Evolutionary conservation across 2,329 filamentous ascomycete species (phyloP).

Genomic region (Neopestalotiopsis sp.): DNA sequence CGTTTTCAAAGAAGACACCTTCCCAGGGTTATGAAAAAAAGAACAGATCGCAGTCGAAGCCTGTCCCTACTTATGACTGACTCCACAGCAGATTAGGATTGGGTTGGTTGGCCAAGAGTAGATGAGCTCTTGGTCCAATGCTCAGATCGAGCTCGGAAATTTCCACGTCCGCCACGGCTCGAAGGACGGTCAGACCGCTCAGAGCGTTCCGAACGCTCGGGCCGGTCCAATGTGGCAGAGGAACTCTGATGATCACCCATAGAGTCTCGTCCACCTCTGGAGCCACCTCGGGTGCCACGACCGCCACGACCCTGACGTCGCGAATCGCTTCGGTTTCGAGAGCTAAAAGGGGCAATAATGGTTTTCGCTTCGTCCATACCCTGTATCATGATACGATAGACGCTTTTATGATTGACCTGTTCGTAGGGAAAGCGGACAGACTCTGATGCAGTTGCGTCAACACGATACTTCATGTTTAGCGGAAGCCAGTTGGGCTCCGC

Average conservation of each 20-base stretch:
- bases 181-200: constrained; percentile 22
- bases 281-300: constrained; percentile 23
- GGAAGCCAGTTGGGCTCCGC: constrained; percentile 59
- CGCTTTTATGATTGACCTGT: constrained; percentile 42
- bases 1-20: no score
- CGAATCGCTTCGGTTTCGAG: constrained; percentile 29
- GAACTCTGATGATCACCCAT: constrained; percentile 21
- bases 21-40: background rate
- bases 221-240: constrained; percentile 16
- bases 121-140: constrained; percentile 29
- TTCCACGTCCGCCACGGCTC: constrained; percentile 22
- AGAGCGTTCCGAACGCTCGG: constrained; percentile 11
- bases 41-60: background rate
- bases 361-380: constrained; percentile 47
- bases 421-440: constrained; percentile 45
- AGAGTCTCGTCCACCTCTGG: constrained; percentile 27
- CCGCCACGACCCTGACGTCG: constrained; percentile 24
- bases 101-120: constrained; percentile 13
- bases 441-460: constrained; percentile 53
- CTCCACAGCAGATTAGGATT: background rate
- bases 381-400: constrained; percentile 48
- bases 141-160: constrained; percentile 29
- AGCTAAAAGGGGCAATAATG: constrained; percentile 29
- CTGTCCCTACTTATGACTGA: background rate
- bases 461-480: constrained; percentile 55